Conservation (phyloP, 164 flowering plant species). For the Piper longum region DNA sequence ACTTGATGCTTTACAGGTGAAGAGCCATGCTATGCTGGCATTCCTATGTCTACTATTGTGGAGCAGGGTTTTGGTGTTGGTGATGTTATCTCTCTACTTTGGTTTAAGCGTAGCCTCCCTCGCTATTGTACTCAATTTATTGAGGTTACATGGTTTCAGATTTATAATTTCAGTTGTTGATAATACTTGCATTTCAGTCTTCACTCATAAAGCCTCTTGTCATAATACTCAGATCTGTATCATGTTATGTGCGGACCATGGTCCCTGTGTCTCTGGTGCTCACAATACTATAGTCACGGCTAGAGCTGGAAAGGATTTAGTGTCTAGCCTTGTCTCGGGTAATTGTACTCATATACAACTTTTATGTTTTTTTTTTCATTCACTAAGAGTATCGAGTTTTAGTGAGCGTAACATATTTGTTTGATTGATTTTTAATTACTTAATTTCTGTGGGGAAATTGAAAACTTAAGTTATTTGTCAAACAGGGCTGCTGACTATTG, state of each 20-base stretch:
- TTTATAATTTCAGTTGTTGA: too few relatives aligned
- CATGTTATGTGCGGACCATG: slow-evolving; percentile 99
- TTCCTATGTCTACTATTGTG: slow-evolving; percentile 88
- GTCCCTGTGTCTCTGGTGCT: slow-evolving; percentile 99
- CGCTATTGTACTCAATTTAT: slow-evolving; percentile 81
- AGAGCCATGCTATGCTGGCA: slow-evolving; percentile 91
- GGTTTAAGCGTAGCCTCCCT: slow-evolving; percentile 98
- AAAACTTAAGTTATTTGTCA: slow-evolving; percentile 4
- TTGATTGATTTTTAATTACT: neutral
- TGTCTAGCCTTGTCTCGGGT: slow-evolving; percentile 97
- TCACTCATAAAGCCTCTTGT: neutral
- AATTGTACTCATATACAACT: neutral
- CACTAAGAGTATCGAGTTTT: too few relatives aligned
- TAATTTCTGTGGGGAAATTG: neutral
- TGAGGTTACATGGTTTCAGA: slow-evolving; percentile 31
- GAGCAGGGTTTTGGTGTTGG: slow-evolving; percentile 85
- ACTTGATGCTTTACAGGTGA: slow-evolving; percentile 35
- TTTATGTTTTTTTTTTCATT: too few relatives aligned
- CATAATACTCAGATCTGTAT: slow-evolving; percentile 57
- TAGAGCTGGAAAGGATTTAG: slow-evolving; percentile 95
- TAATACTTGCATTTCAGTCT: too few relatives aligned
- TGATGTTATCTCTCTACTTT: slow-evolving; percentile 88
- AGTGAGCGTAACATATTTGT: neutral
- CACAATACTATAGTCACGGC: slow-evolving; percentile 98
- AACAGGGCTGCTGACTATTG: slow-evolving; percentile 92